Evolutionary conservation across 345 rosid species (phyloP).

Genomic region (Euclidium syriacum): DNA sequence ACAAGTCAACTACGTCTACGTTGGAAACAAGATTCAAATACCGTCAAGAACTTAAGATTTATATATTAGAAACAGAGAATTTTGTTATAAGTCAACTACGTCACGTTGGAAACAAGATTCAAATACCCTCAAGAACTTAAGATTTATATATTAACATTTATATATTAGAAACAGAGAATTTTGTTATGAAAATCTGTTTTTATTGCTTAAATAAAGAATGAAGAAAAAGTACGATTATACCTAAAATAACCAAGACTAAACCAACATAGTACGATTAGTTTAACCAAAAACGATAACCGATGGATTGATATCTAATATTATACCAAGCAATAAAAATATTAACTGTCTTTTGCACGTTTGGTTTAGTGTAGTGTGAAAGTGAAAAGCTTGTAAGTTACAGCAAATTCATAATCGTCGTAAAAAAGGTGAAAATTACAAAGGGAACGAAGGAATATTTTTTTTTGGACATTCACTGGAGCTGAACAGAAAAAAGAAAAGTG

Average conservation of each 20-base stretch:
- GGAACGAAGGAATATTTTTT: conserved; percentile 23
- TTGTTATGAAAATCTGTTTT: no score
- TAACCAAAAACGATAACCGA: no score
- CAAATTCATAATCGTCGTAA: not conserved
- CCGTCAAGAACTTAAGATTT: not conserved
- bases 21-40: not conserved
- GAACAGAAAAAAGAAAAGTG: not conserved
- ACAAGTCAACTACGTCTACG: not conserved
- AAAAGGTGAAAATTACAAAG: conserved; percentile 6
- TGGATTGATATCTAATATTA: no score
- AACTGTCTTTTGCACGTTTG: conserved; percentile 1
- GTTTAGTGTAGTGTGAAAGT: not conserved
- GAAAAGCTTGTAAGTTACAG: not conserved
- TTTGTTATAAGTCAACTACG: no score
- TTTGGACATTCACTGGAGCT: conserved; percentile 13
- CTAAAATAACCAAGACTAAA: no score
- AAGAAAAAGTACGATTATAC: no score
- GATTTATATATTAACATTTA: not conserved
- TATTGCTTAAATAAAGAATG: no score
- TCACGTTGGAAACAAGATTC: not conserved
- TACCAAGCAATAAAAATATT: not conserved
- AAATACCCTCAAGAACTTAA: not conserved
- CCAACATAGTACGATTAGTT: no score
- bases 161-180: no score
- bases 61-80: no score